Percentiles rank a stretch among this genome's conserved stretches.
Evolutionary conservation across 176 grass and related monocot species (phyloP).

Genomic region (Olyra latifolia): DNA sequence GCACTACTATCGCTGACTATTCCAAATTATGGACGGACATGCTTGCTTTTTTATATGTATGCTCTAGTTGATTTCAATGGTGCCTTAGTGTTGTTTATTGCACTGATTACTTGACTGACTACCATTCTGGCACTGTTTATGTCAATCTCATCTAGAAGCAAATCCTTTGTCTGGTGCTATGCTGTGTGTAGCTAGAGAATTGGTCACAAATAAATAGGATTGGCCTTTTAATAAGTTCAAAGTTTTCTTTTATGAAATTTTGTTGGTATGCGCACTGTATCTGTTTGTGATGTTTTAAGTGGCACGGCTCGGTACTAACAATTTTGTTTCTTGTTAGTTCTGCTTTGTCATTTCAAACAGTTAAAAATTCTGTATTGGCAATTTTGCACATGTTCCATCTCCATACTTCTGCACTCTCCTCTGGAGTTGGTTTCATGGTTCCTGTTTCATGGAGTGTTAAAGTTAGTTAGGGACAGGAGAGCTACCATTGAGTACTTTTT

Average conservation of each 20-base stretch:
- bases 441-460: conserved; percentile 13
- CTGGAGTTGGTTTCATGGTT: conserved; percentile 14
- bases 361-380: not conserved
- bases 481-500: conserved; percentile 29
- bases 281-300: not conserved
- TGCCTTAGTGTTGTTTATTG: conserved; percentile 24
- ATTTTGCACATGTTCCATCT: not conserved
- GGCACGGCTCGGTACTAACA: not conserved
- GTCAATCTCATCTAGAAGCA: conserved; percentile 28
- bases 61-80: not conserved
- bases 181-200: not conserved
- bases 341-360: not conserved
- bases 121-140: not conserved
- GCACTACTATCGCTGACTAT: not conserved
- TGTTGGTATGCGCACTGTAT: not conserved
- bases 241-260: not conserved
- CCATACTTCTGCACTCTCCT: not conserved
- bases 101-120: not conserved
- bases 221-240: not conserved
- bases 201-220: not conserved
- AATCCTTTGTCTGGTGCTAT: not conserved
- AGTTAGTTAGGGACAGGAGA: conserved; percentile 35
- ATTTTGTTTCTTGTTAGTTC: not conserved
- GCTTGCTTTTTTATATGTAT: conserved; percentile 14
- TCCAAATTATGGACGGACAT: conserved; percentile 15